Percentiles rank a stretch among this genome's conserved stretches.
phyloP scores from a whole-genome alignment of 768 basidiomycete species.

The Mycena alexandri region DNA sequence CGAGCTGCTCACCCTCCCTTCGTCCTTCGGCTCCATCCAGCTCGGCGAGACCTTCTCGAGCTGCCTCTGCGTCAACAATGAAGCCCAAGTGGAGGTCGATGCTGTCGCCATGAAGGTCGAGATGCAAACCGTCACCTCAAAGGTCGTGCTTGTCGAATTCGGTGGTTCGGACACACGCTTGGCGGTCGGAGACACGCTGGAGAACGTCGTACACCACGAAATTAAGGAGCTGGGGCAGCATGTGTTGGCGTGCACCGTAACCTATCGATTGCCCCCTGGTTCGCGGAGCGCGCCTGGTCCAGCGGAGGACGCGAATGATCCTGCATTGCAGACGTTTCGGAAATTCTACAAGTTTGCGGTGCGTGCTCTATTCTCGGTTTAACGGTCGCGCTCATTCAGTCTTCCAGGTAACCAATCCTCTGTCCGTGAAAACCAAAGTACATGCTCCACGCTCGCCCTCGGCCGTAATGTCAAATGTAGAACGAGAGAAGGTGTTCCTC shows the following conservation, averaged over 20 bases:
- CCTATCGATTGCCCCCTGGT: conserved; percentile 79
- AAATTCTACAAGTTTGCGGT: conserved; percentile 95
- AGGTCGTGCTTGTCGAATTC: conserved; percentile 71
- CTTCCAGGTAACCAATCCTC: conserved; percentile 87
- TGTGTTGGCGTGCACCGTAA: conserved; percentile 87
- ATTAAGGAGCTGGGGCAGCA: conserved; percentile 96
- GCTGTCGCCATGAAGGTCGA: conserved; percentile 80
- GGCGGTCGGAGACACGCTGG: conserved; percentile 68
- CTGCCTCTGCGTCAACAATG: conserved; percentile 87
- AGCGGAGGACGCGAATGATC: conserved; percentile 65
- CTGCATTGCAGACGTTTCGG: conserved; percentile 75
- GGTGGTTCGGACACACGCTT: conserved; percentile 67
- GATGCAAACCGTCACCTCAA: conserved; percentile 85
- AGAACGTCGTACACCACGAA: conserved; percentile 83
- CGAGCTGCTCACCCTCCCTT: conserved; percentile 83
- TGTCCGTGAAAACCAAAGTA: conserved; percentile 96
- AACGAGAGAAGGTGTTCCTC: conserved; percentile 88
- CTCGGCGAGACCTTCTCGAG: conserved; percentile 91
- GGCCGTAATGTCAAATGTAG: conserved; percentile 69
- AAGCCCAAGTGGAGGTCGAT: conserved; percentile 71
- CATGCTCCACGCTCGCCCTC: conserved; percentile 82
- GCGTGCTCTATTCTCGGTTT: conserved; percentile 46
- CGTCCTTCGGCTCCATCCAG: conserved; percentile 88
- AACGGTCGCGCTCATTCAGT: conserved; percentile 3
- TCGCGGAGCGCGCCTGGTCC: conserved; percentile 63